Percentiles rank a stretch among this genome's conserved stretches.
Conservation (phyloP, 345 rosid species). For the Brassica carinata region DNA sequence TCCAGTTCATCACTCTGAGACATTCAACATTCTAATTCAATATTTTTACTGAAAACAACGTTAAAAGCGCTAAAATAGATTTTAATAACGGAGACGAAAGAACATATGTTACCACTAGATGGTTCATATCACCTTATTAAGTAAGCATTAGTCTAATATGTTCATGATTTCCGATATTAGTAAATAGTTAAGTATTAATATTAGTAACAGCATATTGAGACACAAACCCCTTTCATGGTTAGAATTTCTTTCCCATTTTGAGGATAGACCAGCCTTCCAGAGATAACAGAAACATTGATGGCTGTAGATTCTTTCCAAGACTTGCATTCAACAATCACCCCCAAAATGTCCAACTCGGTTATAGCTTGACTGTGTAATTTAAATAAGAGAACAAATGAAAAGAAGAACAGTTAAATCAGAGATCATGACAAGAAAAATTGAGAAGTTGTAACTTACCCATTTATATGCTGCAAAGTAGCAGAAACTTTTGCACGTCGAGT, state of each 20-base stretch:
- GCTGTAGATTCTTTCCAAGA: conserved; percentile 63
- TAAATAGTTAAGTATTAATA: not conserved
- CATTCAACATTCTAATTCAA: conserved; percentile 19
- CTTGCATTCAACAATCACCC: conserved; percentile 60
- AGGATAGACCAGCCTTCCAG: conserved; percentile 60
- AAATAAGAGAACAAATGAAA: conserved; percentile 24
- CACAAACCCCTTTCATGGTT: conserved; percentile 54
- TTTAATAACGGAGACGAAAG: not conserved
- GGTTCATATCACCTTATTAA: conserved; percentile 24
- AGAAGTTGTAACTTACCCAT: conserved; percentile 32
- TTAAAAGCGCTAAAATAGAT: not conserved
- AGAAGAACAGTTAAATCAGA: not conserved
- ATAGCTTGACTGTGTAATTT: conserved; percentile 53
- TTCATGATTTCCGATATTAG: conserved; percentile 27
- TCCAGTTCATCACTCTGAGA: conserved; percentile 44
- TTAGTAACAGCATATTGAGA: conserved; percentile 32
- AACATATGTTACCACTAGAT: conserved; percentile 14
- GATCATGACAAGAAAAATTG: conserved; percentile 7
- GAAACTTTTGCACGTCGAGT: conserved; percentile 55
- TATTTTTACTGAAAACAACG: not conserved
- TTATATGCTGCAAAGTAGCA: conserved; percentile 57
- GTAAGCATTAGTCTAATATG: conserved; percentile 6
- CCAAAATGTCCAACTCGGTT: conserved; percentile 58
- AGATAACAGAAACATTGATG: conserved; percentile 43
- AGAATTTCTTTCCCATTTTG: conserved; percentile 56